Percentiles rank a stretch among this genome's conserved stretches.
These are phyloP conservation scores for Rosa persica DNA, from an alignment of 306 rosid genomes.

Conservation along the genomic window DNA sequence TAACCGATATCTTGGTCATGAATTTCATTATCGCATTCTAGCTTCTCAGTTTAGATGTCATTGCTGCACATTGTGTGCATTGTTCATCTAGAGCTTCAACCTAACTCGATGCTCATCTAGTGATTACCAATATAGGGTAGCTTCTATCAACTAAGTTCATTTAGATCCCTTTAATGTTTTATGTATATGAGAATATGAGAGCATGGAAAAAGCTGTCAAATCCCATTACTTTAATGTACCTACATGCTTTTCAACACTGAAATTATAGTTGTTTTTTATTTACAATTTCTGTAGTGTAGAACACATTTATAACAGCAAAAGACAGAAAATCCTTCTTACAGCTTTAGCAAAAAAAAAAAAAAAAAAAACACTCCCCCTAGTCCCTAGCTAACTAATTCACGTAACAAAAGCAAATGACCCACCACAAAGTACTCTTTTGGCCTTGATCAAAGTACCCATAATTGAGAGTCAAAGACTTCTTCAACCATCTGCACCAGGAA, in stretches of 20 bases:
- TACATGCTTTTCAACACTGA: background rate
- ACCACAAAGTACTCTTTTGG: constrained; percentile 50
- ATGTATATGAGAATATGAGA: background rate
- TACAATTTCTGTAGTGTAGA: background rate
- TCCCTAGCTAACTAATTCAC: constrained; percentile 60
- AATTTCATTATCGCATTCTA: background rate
- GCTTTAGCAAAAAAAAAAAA: constrained; percentile 36
- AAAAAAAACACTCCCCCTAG: constrained; percentile 18
- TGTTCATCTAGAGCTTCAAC: background rate
- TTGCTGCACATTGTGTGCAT: background rate
- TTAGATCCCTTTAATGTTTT: background rate
- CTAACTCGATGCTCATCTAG: background rate
- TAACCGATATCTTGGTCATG: background rate
- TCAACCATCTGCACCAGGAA: constrained; percentile 68
- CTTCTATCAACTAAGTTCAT: background rate
- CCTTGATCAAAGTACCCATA: constrained; percentile 28
- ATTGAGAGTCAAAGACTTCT: constrained; percentile 22
- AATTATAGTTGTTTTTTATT: background rate
- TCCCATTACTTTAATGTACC: background rate
- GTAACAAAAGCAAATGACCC: constrained; percentile 40
- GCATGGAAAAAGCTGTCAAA: background rate
- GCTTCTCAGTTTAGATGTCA: background rate
- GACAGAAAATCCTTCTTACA: constrained; percentile 45
- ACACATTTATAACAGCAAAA: constrained; percentile 22
- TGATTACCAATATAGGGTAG: background rate